Conservation (phyloP, 495 filamentous ascomycete species). For the Oidiodendron maius region DNA sequence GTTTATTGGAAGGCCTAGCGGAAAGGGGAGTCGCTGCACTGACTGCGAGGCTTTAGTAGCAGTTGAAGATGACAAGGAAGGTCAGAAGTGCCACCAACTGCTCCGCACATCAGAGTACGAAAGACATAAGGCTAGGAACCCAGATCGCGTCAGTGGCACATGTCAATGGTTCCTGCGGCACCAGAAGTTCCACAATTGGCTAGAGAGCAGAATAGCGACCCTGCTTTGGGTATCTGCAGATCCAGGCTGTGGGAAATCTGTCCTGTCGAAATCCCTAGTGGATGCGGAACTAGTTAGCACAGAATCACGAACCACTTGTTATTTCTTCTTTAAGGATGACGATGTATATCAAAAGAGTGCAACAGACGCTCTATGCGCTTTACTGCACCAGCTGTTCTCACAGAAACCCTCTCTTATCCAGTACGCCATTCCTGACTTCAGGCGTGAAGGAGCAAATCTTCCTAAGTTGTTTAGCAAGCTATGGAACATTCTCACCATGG, state of each 20-base stretch:
- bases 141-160: slow-evolving; percentile 27
- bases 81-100: not conserved
- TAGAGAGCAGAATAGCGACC: slow-evolving; percentile 12
- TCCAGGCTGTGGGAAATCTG: slow-evolving; percentile 45
- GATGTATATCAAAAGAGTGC: slow-evolving; percentile 35
- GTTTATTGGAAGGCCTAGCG: no score
- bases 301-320: slow-evolving; percentile 30
- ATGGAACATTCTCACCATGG: slow-evolving; percentile 34
- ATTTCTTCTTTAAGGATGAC: slow-evolving; percentile 54
- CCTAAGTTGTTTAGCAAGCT: slow-evolving; percentile 29
- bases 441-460: slow-evolving; percentile 19
- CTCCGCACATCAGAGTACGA: slow-evolving; percentile 24
- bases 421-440: slow-evolving; percentile 23
- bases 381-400: slow-evolving; percentile 44
- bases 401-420: slow-evolving; percentile 25
- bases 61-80: no score
- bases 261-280: slow-evolving; percentile 33
- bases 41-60: no score
- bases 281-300: slow-evolving; percentile 21
- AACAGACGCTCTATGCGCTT: slow-evolving; percentile 32
- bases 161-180: slow-evolving; percentile 37
- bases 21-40: no score
- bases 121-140: slow-evolving; percentile 34
- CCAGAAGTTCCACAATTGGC: slow-evolving; percentile 28
- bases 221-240: slow-evolving; percentile 39